Conservation (phyloP, 1,284 basidiomycete species). For the Leccinum fallax region DNA sequence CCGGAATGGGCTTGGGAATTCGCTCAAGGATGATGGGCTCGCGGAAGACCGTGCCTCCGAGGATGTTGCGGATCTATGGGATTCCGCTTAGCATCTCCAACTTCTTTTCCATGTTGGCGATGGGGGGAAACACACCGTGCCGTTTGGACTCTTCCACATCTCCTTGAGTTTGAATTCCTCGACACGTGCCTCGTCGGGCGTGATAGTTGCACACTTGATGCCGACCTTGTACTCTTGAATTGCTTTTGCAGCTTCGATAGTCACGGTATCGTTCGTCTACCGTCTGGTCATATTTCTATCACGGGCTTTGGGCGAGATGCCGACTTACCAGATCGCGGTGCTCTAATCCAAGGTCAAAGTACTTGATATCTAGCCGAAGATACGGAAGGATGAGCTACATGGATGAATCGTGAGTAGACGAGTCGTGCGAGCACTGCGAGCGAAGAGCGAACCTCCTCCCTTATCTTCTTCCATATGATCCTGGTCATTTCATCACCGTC, state of each 20-base stretch:
- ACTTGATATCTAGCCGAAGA: conserved; percentile 95
- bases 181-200: conserved; percentile 94
- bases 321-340: conserved; percentile 78
- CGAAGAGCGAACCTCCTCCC: conserved; percentile 74
- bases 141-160: conserved; percentile 97
- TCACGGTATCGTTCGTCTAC: conserved; percentile 93
- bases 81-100: conserved; percentile 8
- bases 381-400: conserved; percentile 91
- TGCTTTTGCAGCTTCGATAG: conserved; percentile 91
- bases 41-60: conserved; percentile 98
- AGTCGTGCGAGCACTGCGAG: too few relatives aligned
- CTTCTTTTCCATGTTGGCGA: conserved; percentile 1
- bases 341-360: conserved; percentile 95
- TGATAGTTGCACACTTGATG: conserved; percentile 98
- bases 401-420: conserved; percentile 2
- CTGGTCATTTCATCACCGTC: conserved; percentile 98
- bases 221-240: conserved; percentile 90
- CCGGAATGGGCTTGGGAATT: conserved; percentile 92
- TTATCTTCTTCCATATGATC: conserved; percentile 99
- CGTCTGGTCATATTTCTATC: conserved; percentile 1
- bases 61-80: conserved; percentile 87
- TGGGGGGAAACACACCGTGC: conserved; percentile 65
- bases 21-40: conserved; percentile 94
- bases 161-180: conserved; percentile 96
- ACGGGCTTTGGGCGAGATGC: background rate